Evolutionary conservation across 768 basidiomycete genomes (phyloP), one percentile per base, ranked within the genome.

Genomic region (Psilocybe azurescens): DNA sequence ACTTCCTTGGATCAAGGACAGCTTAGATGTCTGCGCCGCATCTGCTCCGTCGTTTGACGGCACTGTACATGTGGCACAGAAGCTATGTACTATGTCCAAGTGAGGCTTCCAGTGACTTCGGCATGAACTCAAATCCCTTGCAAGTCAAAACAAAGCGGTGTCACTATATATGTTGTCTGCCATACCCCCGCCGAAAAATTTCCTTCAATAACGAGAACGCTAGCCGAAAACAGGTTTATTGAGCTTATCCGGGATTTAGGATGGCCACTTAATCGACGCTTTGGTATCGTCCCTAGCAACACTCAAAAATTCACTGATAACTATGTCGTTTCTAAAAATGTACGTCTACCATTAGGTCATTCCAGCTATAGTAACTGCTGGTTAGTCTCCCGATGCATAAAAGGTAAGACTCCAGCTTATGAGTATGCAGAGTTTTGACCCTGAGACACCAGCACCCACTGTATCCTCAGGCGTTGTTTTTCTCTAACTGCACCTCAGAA

Each of bases 201-300:
- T 44, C n/a, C 13, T 11, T 13, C 10, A 3, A 44, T 44, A 44
- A 44, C 41, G 41, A 44, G n/a, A 29, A 13, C 5, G 2, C 11
- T 5, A 30, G 2, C 30, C 51, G 29, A 32, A 52, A 52, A 29
- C 30, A n/a, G 51, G 24, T 52, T 52, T 32, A 52, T 52, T 29
- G 29, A 29, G 41, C 10, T 11, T 11, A 44, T n/a, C 41, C 41
- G 41, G 41, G 41, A 32, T 32, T 33, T 52, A 33, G 51, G 51
- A 52, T 52, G 3, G 24, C 51, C 51, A 52, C 51, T 32, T 13
- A 52, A 52, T 52, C 28, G 5, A 30, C 51, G 51, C 51, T 52
- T 24, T 16, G 30, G 3, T 3, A n/a, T 16, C 14, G 5, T 8
- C 51, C 51, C 30, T 52, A 16, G 29, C 51, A 52, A 52, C 51